Base-by-base conservation (phyloP, 2,329 filamentous ascomycete species). In the Acrocalymma vagum region DNA sequence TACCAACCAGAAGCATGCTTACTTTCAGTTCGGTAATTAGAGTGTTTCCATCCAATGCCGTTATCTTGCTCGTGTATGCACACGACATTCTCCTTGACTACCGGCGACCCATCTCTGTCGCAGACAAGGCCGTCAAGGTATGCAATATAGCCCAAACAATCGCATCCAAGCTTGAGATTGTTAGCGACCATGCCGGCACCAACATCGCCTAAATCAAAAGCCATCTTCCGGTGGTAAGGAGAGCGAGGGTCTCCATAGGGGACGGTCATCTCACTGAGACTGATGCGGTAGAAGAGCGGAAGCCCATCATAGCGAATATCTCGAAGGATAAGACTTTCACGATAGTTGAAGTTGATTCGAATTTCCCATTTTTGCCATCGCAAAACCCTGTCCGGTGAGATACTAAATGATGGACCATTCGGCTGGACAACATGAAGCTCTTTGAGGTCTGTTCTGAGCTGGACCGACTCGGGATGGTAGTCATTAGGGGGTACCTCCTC, bases 331-430 rank as follows among this genome's bases (percentile, higher is more conserved):
- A 85, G 78, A 10, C 84, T 84, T 58, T 87, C 86, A 2, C 86
- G 76, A 24, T 79, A 77, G 63, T 84, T 88, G 70, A 85, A 87
- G 29, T 79, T 78, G 2, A 90, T 75, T 6, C 84, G 74, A 69
- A 90, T 83, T 2, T 78, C 73, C 84, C 85, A 88, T 54, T 85
- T 87, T 63, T 87, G 84, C 84, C 84, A 84, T 44, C 76, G 69
- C 22, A 87, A 62, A 18, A 74, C 67, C 35, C 76, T 78, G 3
- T 73, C 67, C 21, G 75, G 63, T 5, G 67, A 71, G 14, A 81
- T 71, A 6, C 70, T 73, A 62, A 85, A 86, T 3, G 80, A 83
- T 3, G 81, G 76, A 8, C 83, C 83, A 48, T 85, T 78, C 1
- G 82, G 83, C 48, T 86, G 83, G 29, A 83, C 65, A 4, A 85